Evolutionary conservation across 176 grass and related monocot species (phyloP).

Genomic region (Canna indica): DNA sequence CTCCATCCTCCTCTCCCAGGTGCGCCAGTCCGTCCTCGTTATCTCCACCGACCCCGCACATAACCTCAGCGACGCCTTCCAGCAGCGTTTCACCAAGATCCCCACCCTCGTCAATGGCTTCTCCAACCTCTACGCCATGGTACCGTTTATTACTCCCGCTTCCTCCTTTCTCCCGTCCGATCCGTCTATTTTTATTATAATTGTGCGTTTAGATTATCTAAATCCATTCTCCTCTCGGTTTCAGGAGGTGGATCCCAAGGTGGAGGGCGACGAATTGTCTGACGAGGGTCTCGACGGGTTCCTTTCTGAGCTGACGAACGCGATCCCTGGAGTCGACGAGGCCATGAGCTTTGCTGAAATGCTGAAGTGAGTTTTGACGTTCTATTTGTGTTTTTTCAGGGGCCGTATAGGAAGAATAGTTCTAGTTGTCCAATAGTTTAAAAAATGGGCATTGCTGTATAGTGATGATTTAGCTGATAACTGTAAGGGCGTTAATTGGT

Average conservation of each 20-base stretch:
- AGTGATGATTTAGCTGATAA: neutral
- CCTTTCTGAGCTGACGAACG: constrained; percentile 92
- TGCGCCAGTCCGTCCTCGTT: constrained; percentile 82
- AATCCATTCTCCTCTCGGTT: neutral
- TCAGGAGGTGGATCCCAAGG: constrained; percentile 92
- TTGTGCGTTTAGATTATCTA: neutral
- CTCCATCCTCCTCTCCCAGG: constrained; percentile 72
- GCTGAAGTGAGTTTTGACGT: constrained; percentile 59
- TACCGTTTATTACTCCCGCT: neutral
- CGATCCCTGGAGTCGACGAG: constrained; percentile 98
- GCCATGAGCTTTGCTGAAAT: constrained; percentile 99
- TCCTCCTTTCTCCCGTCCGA: neutral
- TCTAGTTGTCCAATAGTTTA: neutral
- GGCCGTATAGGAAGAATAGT: neutral
- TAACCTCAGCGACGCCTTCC: constrained; percentile 98
- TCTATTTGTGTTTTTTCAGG: neutral
- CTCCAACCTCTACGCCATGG: constrained; percentile 96
- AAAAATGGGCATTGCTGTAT: neutral
- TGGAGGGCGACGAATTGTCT: constrained; percentile 81
- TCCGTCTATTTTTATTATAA: neutral
- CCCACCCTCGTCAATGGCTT: constrained; percentile 96
- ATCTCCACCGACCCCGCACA: constrained; percentile 99
- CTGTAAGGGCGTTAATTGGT: neutral
- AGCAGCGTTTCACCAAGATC: constrained; percentile 99
- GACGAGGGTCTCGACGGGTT: constrained; percentile 89